Base-by-base conservation (phyloP, 2,329 filamentous ascomycete genomes). In the Aspergillus sojae region DNA sequence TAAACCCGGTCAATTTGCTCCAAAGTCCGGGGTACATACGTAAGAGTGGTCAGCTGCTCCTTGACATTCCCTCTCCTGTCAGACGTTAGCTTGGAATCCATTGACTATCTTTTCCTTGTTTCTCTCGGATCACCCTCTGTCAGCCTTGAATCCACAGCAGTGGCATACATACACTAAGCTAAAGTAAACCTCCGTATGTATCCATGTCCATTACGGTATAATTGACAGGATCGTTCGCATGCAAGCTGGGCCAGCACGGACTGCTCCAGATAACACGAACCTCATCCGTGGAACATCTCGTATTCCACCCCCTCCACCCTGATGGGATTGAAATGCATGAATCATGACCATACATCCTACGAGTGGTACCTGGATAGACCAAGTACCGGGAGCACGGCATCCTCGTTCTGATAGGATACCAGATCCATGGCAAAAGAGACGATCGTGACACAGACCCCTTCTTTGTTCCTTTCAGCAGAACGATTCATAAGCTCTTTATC, bases 21-120 rank as follows among this genome's bases (percentile, higher is more conserved):
- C 57, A 32, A 39, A 55, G 59, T 61, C 53, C 30, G 50, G 58
- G 52, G 58, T 61, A 61, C 48, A 39, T 61, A 56, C 48, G 41
- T 50, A 61, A 48, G 26, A 54, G 16, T 23, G 23, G 45, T 50
- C 34, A 55, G 58, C 48, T 60, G 55, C 23, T 46, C 21, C 11
- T 21, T 45, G 19, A 45, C n/a, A 45, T 46, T 23, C 41, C 41
- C 21, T 12, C 39, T 41, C 39, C 39, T 41, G 39, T 41, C 39
- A 41, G 39, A 41, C 39, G n/a, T 41, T 41, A 41, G 39, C 45
- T 48, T 26, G 12, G 21, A 48, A 7, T 48, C 43, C 21, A 23
- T 12, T 14, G 12, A 14, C 45, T 26, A 48, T 48, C 12, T 48
- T 48, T 48, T 19, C 23, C 21, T 7, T 14, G 21, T 48, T 14